These are phyloP conservation scores for Pisolithus albus DNA, from an alignment of 768 basidiomycete genomes.

Conservation along the genomic window DNA sequence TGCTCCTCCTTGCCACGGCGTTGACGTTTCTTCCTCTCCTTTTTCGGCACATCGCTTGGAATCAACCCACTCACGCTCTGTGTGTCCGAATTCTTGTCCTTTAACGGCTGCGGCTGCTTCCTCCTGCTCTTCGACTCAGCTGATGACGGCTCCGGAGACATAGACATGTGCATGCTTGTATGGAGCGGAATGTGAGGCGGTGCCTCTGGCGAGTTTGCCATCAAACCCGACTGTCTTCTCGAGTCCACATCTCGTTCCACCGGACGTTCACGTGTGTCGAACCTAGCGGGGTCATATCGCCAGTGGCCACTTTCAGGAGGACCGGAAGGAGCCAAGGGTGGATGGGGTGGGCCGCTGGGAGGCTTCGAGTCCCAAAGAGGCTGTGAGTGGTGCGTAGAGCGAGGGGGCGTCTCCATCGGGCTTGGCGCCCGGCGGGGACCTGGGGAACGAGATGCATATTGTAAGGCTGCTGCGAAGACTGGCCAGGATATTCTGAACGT, in stretches of 20 bases:
- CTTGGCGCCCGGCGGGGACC: slow-evolving; percentile 36
- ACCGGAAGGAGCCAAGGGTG: slow-evolving; percentile 28
- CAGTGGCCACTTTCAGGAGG: slow-evolving; percentile 40
- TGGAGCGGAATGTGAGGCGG: slow-evolving; percentile 24
- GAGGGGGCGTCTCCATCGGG: slow-evolving; percentile 58
- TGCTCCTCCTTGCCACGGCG: slow-evolving; percentile 38
- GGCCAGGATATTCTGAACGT: slow-evolving; percentile 30
- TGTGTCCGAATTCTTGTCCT: slow-evolving; percentile 44
- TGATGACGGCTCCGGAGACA: slow-evolving; percentile 47
- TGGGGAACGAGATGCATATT: slow-evolving; percentile 31
- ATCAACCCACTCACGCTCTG: slow-evolving; percentile 24
- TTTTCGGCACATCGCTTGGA: slow-evolving; percentile 43
- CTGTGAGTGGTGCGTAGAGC: slow-evolving; percentile 34
- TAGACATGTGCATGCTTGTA: slow-evolving; percentile 41
- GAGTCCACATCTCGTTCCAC: slow-evolving; percentile 29
- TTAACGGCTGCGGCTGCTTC: slow-evolving; percentile 30
- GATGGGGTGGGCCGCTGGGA: slow-evolving; percentile 23
- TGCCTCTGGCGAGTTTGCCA: slow-evolving; percentile 44
- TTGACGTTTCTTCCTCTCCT: slow-evolving; percentile 48
- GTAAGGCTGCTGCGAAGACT: slow-evolving; percentile 26
- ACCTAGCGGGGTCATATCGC: slow-evolving; percentile 58
- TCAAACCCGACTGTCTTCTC: slow-evolving; percentile 30
- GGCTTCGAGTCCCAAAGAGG: slow-evolving; percentile 63
- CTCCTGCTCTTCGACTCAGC: slow-evolving; percentile 42
- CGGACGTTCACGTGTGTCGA: slow-evolving; percentile 40